Base-by-base conservation (phyloP, 176 grass and related monocot genomes). In the Lolium rigidum region DNA sequence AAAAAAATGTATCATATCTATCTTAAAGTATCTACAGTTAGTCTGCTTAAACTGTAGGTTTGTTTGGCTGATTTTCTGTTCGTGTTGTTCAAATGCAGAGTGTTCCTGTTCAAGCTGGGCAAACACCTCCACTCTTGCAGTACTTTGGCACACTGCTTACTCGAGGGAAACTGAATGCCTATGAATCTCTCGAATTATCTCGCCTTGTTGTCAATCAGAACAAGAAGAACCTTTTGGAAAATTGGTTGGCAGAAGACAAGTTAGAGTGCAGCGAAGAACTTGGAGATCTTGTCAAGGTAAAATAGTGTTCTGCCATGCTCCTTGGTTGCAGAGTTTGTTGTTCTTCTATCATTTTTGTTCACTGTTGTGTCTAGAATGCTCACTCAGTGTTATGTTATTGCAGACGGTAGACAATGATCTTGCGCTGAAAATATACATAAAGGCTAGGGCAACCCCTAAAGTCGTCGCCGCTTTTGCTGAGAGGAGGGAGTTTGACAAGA, bases 391-490 rank as follows among this genome's bases (percentile, higher is more conserved):
- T 26, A 65, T 9, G 72, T 77, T 74, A 9, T 46, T 94, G 80
- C 82, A 99, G 97, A 99, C 97, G 52, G 94, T 96, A 77, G 97
- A 99, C 88, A 99, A 92, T 91, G 97, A 99, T 91, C 90, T 99
- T 83, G 97, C 97, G 7, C 88, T 99, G 41, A 99, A 99, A 82
- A 96, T 99, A 81, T 99, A 91, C 84, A 99, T 99, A 85, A 99
- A 99, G 87, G 97, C 97, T 17, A 96, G 92, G 90, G 94, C 92
- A 80, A 99, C 97, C 60, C 97, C 97, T 59, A 99, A 99, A 92
- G 97, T 99, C 79, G 97, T 99, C 58, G 94, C 97, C 74, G 94
- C 94, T 90, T 99, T 99, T 96, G 97, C 97, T 83, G 97, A 99
- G 84, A 90, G 92, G 85, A 95, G 93, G 86, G 93, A 95, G 46